These are phyloP conservation scores for Uronychia binucleata DNA, from an alignment of 73 alveolate species.

Conservation along the genomic window DNA sequence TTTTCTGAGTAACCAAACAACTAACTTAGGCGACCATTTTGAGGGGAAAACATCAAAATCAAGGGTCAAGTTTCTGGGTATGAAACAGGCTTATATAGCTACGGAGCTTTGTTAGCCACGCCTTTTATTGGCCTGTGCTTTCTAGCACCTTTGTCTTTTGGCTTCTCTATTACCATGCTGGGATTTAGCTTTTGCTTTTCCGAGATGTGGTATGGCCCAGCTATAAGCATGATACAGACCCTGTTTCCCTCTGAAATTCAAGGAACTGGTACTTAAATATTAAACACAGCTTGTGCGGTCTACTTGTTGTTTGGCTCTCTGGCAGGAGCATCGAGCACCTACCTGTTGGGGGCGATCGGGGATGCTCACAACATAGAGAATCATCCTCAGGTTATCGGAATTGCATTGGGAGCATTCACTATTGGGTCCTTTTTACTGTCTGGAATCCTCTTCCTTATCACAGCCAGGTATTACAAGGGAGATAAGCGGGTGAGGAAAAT, in stretches of 20 bases:
- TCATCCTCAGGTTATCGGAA: slow-evolving; percentile 18
- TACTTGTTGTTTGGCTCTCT: slow-evolving; percentile 3
- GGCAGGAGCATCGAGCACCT: slow-evolving; percentile 16
- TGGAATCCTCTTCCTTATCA: not conserved
- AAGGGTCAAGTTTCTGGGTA: slow-evolving; percentile 15
- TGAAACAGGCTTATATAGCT: not conserved
- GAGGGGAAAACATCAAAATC: not conserved
- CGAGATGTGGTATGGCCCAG: slow-evolving; percentile 35
- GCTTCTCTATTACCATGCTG: slow-evolving; percentile 4
- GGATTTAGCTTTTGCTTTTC: not conserved
- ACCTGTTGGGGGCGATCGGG: slow-evolving; percentile 10
- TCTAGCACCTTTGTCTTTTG: not conserved
- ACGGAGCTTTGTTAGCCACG: slow-evolving; percentile 7
- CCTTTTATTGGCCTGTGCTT: slow-evolving; percentile 23
- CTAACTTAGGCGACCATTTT: not conserved
- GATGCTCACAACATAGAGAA: slow-evolving; percentile 20
- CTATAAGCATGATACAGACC: slow-evolving; percentile 11
- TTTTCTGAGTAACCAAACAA: not conserved
- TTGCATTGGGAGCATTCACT: not conserved
- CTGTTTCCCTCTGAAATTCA: slow-evolving; percentile 28
- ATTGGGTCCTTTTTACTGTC: not conserved
- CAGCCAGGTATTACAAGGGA: not conserved
- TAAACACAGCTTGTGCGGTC: slow-evolving; percentile 2
- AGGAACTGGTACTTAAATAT: not conserved
- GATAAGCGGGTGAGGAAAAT: not conserved